Base-by-base conservation (phyloP, 2,329 filamentous ascomycete species). In the Colletotrichum noveboracense region DNA sequence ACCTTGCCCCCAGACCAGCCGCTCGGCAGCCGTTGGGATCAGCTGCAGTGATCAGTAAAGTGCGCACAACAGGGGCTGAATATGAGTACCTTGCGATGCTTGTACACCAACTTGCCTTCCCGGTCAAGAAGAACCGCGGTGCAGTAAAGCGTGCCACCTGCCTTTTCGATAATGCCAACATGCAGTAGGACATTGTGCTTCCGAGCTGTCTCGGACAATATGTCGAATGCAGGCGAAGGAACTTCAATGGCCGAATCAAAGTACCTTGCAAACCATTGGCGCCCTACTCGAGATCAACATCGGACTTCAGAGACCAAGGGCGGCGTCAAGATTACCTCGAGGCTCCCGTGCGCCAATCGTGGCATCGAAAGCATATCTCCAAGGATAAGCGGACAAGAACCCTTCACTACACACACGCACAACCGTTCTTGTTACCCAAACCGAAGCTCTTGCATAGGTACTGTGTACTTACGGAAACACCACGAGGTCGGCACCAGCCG, bases 1-100 rank as follows among this genome's bases (percentile, higher is more conserved):
- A 21, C 85, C 85, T 66, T 84, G 79, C 32, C 96, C 85, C 85
- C 85, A 86, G 4, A 86, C 81, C 3, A 87, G 76, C 16, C 85
- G 78, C 69, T 87, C 85, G n/a, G 80, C 84, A 6, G 82, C 85
- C 3, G 85, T 86, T 8, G 85, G 85, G 28, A 87, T 82, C 65
- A 87, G 70, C 75, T 52, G 16, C 64, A 21, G 74, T 24, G 48
- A 55, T 74, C 52, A 76, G 70, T 30, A 18, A 14, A 24, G 38
- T n/a, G 7, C 30, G 7, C 7, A 21, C 32, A 8, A 6, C 16
- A 14, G 8, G 7, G 48, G 7, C 16, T 24, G 12, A 14, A 61
- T 21, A 16, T 24, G 4, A 26, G 71, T 77, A 85, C 84, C 78
- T 86, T 87, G 28, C 84, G 82, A 71, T 86, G 85, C 61, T 81